These are phyloP conservation scores for Acanthamoeba polyphaga DNA, from an alignment of 208 protist species.

Conservation along the genomic window DNA sequence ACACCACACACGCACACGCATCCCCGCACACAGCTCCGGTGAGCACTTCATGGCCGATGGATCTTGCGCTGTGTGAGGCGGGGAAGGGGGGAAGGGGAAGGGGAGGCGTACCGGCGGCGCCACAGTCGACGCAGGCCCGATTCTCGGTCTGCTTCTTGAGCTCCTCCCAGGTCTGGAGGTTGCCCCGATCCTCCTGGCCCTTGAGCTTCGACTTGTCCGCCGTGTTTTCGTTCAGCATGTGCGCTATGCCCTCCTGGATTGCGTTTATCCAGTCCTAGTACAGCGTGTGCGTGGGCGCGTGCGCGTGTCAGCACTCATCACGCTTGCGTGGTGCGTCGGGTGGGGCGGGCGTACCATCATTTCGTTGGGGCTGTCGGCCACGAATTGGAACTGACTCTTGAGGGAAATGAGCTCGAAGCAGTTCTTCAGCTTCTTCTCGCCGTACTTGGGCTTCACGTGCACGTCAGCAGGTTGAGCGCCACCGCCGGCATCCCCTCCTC, in stretches of 20 bases:
- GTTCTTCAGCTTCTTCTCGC: slow-evolving; percentile 47
- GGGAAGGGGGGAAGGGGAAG: no score
- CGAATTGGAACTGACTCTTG: slow-evolving; percentile 52
- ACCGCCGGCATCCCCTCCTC: slow-evolving; percentile 37
- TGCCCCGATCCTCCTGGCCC: slow-evolving; percentile 36
- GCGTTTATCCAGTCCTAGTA: slow-evolving; percentile 24
- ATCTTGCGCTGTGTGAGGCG: neutral
- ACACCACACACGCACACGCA: no score
- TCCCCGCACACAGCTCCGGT: no score
- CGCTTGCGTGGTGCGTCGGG: neutral
- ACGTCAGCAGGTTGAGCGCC: slow-evolving; percentile 58
- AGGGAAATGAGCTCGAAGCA: slow-evolving; percentile 62
- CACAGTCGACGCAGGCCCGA: slow-evolving; percentile 42
- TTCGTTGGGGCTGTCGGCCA: neutral
- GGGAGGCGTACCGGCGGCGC: slow-evolving; percentile 16
- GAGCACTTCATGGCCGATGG: neutral
- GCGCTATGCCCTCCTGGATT: slow-evolving; percentile 52
- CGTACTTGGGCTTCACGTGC: slow-evolving; percentile 43
- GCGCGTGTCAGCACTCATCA: neutral
- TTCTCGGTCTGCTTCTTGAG: slow-evolving; percentile 70
- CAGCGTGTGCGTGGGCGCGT: neutral
- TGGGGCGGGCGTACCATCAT: slow-evolving; percentile 14
- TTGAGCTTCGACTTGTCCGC: slow-evolving; percentile 59
- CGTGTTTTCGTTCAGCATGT: slow-evolving; percentile 31
- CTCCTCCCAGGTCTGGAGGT: slow-evolving; percentile 36